These are phyloP conservation scores for Cytauxzoon felis DNA, from an alignment of 169 alveolate genomes.

Conservation along the genomic window DNA sequence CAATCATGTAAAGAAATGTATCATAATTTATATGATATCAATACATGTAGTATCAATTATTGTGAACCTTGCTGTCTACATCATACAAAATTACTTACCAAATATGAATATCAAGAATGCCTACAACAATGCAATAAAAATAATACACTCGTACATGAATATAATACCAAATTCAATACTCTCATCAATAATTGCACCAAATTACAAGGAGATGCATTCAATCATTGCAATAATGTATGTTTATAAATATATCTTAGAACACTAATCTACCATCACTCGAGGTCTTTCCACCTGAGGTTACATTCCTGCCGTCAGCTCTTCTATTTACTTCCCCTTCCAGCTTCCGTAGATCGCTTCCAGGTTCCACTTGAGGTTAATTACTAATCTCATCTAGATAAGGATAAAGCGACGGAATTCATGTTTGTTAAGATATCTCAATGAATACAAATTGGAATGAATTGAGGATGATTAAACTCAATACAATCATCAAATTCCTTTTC, in stretches of 20 bases:
- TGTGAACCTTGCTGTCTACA: constrained; percentile 71
- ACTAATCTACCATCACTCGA: no score
- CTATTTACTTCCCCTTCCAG: no score
- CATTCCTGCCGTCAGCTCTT: no score
- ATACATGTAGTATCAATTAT: constrained; percentile 60
- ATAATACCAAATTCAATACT: constrained; percentile 20
- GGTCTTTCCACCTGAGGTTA: no score
- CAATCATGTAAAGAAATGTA: constrained; percentile 62
- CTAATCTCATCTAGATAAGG: no score
- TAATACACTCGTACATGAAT: constrained; percentile 47
- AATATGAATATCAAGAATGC: constrained; percentile 61
- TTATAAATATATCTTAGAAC: neutral
- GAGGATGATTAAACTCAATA: no score
- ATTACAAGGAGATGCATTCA: constrained; percentile 47
- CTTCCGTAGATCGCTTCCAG: no score
- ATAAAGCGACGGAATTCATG: no score
- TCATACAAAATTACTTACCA: constrained; percentile 69
- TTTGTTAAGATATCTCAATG: no score
- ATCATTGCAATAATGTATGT: constrained; percentile 58
- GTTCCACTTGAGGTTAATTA: no score
- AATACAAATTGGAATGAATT: no score
- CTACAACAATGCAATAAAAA: constrained; percentile 63
- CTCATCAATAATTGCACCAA: constrained; percentile 42
- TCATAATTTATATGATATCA: constrained; percentile 55
- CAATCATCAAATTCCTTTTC: no score